phyloP scores from a whole-genome alignment of 2,329 filamentous ascomycete genomes.

The Aspergillus intermedius region DNA sequence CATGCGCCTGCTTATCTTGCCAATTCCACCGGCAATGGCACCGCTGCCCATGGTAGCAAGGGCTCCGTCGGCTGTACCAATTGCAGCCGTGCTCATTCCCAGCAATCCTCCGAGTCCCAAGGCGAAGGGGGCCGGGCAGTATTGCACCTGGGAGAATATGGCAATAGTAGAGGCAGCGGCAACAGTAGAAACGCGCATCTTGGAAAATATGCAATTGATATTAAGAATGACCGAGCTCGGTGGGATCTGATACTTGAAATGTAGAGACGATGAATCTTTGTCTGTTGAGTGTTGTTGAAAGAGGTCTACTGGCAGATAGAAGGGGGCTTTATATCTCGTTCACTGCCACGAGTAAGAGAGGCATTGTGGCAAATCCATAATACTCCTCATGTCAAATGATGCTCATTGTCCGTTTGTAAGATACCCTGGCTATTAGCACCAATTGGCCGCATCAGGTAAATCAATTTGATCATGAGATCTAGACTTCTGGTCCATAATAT shows the following conservation, averaged over 20 bases:
- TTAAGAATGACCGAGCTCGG: not conserved
- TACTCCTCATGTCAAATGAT: no score
- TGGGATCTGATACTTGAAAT: not conserved
- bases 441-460: no score
- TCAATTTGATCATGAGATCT: no score
- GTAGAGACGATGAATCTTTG: not conserved
- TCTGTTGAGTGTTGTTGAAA: not conserved
- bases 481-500: no score
- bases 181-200: constrained; percentile 1
- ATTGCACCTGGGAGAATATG: constrained; percentile 4
- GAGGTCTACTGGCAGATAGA: no score
- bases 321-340: no score
- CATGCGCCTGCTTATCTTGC: not conserved
- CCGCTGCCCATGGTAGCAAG: constrained; percentile 3
- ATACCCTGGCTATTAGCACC: no score
- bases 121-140: constrained; percentile 2
- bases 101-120: not conserved
- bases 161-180: constrained; percentile 1
- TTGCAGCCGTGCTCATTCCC: not conserved
- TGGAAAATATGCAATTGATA: not conserved
- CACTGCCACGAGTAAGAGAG: no score
- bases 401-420: no score
- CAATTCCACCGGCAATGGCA: constrained; percentile 2
- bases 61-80: not conserved
- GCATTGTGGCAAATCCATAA: no score